Evolutionary conservation across 345 rosid genomes (phyloP), one percentile per base, ranked within the genome.

Genomic region (Boechera retrofracta): DNA sequence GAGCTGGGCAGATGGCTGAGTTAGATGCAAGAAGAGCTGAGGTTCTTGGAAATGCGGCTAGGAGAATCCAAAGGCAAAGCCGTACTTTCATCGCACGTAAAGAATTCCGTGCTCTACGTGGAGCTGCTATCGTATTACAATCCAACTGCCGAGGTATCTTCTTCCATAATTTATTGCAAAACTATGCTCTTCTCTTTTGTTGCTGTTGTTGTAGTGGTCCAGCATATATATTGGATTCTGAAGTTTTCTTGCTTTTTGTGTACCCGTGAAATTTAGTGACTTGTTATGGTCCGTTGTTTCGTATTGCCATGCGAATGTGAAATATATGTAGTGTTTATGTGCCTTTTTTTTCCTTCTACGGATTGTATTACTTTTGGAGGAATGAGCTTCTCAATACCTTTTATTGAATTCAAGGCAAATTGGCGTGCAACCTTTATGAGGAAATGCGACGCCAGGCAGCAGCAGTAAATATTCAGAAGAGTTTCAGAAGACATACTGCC

Each of bases 1-100:
- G 99, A 84, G 99, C 99, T 70, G 99, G 99, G 72, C 99, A 95
- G 85, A 95, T 95, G 99, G 99, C 99, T 70, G 96, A 92, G 81
- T 81, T 95, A 82, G 99, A 95, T 84, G 87, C 99, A 65, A 89
- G 99, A 85, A 89, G 99, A 84, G 91, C 99, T 63, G 96, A 88
- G 88, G 94, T 95, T 60, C 97, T 95, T 58, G 98, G 99, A 71
- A 87, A 88, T 89, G 99, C 99, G 7, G 99, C 99, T 67, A 89
- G 87, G 87, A 89, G 79, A 82, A 85, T 95, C 72, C 99, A 95
- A 85, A 89, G 92, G 83, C 96, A 85, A 63, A 86, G 84, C 71
- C 89, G 91, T 53, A 92, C 98, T 58, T 93, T 86, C 74, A 91
- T 91, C 72, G 97, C 98, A 1, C 82, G 89, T 26, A 95, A 87